Percentiles rank a stretch among this genome's conserved stretches.
phyloP scores from a whole-genome alignment of 441 rosid genomes.

The Macaranga tanarius region DNA sequence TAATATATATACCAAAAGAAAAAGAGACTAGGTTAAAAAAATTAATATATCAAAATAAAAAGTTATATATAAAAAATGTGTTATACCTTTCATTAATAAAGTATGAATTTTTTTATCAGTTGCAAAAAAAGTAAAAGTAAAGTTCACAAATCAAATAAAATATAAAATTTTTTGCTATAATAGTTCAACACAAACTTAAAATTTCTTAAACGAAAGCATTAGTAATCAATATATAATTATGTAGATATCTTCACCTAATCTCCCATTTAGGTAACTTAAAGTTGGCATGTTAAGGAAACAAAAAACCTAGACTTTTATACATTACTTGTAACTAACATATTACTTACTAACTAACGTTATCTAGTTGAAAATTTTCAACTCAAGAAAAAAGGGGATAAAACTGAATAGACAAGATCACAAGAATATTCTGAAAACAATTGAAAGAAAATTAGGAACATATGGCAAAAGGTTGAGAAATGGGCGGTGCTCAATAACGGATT shows the following conservation, averaged over 20 bases:
- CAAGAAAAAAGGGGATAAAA: not conserved
- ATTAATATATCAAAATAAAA: too few relatives aligned
- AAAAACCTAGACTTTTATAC: not conserved
- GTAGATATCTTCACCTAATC: conserved; percentile 5
- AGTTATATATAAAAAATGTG: too few relatives aligned
- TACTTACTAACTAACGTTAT: not conserved
- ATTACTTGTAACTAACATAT: not conserved
- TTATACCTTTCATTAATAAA: too few relatives aligned
- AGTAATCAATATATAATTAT: not conserved
- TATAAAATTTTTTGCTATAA: too few relatives aligned
- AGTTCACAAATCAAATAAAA: too few relatives aligned
- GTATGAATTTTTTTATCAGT: too few relatives aligned
- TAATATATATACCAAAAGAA: too few relatives aligned
- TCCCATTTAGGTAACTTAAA: not conserved
- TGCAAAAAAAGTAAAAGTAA: too few relatives aligned
- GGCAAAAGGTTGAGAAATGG: conserved; percentile 20
- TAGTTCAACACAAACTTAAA: too few relatives aligned
- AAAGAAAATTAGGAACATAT: not conserved
- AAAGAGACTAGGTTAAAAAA: too few relatives aligned
- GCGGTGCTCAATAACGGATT: conserved; percentile 23
- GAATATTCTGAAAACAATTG: not conserved
- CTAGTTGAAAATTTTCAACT: not conserved
- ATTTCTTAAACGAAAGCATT: too few relatives aligned
- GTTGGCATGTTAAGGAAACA: not conserved
- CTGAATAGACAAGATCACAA: not conserved